Percentiles rank a stretch among this genome's conserved stretches.
Evolutionary conservation across 1,284 basidiomycete genomes (phyloP).

Genomic region (Xanthoconium separans): DNA sequence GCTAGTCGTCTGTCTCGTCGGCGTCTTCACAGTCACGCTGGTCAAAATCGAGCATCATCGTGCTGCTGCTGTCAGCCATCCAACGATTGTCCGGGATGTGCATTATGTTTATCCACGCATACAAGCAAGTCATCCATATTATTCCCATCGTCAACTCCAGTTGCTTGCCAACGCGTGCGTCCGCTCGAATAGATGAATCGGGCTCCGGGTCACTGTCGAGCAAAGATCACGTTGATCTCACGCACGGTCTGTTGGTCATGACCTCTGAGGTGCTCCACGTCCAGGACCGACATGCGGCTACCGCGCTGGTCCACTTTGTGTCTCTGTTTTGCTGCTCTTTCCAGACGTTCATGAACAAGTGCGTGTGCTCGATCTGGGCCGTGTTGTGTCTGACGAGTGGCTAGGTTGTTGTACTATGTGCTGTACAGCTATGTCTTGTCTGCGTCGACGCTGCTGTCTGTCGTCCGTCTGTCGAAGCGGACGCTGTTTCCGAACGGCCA

Average conservation of each 20-base stretch:
- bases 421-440: slow-evolving; percentile 58
- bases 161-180: slow-evolving; percentile 15
- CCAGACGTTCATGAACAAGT: slow-evolving; percentile 54
- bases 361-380: slow-evolving; percentile 9
- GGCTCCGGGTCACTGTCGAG: slow-evolving; percentile 17
- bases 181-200: slow-evolving; percentile 3
- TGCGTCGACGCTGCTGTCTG: slow-evolving; percentile 44
- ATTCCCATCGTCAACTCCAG: slow-evolving; percentile 62
- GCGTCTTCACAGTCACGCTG: slow-evolving; percentile 25
- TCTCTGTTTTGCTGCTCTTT: slow-evolving; percentile 40
- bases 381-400: slow-evolving; percentile 1
- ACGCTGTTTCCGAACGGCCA: slow-evolving; percentile 81
- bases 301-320: slow-evolving; percentile 38
- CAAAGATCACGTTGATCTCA: slow-evolving; percentile 14
- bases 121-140: slow-evolving; percentile 61
- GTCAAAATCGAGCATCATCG: slow-evolving; percentile 60
- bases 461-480: slow-evolving; percentile 52
- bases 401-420: slow-evolving; percentile 62
- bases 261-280: slow-evolving; percentile 49
- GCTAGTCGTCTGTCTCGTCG: slow-evolving; percentile 23
- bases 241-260: slow-evolving; percentile 42
- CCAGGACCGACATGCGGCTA: slow-evolving; percentile 45
- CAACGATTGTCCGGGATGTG: slow-evolving; percentile 69
- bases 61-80: slow-evolving; percentile 68
- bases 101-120: slow-evolving; percentile 63